phyloP scores from a whole-genome alignment of 768 basidiomycete species.

The Neoboletus subvelutipes region DNA sequence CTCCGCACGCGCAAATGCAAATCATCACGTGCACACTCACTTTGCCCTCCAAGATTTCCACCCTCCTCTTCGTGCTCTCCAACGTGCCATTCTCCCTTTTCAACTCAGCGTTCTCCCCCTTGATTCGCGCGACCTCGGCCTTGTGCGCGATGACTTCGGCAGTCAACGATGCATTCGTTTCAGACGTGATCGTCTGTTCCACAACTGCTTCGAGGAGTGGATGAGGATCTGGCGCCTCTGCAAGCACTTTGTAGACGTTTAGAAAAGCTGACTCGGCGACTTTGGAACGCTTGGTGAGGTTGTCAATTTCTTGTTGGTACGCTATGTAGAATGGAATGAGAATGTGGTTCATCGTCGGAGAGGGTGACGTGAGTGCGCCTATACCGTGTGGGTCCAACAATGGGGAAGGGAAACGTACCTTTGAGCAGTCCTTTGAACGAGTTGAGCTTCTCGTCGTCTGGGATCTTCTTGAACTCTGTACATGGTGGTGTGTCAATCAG shows the following conservation, averaged over 20 bases:
- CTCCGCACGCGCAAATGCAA: neutral
- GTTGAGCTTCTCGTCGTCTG: slow-evolving; percentile 83
- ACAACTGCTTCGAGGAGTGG: slow-evolving; percentile 94
- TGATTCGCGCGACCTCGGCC: slow-evolving; percentile 65
- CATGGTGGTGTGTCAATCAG: neutral
- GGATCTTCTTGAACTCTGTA: slow-evolving; percentile 93
- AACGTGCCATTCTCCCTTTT: slow-evolving; percentile 65
- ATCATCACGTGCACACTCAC: slow-evolving; percentile 37
- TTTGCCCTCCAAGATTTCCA: slow-evolving; percentile 82
- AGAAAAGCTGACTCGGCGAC: slow-evolving; percentile 92
- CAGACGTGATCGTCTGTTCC: slow-evolving; percentile 88
- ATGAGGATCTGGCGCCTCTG: slow-evolving; percentile 97
- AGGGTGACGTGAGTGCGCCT: too few relatives aligned
- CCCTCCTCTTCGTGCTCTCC: slow-evolving; percentile 72
- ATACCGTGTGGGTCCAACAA: neutral
- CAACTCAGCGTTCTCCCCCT: slow-evolving; percentile 82
- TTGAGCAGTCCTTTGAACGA: slow-evolving; percentile 91
- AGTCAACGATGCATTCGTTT: slow-evolving; percentile 23
- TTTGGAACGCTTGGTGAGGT: slow-evolving; percentile 89
- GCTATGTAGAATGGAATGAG: slow-evolving; percentile 44
- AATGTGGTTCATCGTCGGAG: neutral
- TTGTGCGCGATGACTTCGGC: slow-evolving; percentile 80
- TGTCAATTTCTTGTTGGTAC: slow-evolving; percentile 96
- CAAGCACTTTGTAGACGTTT: slow-evolving; percentile 94
- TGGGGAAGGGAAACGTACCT: slow-evolving; percentile 43